phyloP scores from a whole-genome alignment of 1,284 basidiomycete genomes.

The Pascua sp. region DNA sequence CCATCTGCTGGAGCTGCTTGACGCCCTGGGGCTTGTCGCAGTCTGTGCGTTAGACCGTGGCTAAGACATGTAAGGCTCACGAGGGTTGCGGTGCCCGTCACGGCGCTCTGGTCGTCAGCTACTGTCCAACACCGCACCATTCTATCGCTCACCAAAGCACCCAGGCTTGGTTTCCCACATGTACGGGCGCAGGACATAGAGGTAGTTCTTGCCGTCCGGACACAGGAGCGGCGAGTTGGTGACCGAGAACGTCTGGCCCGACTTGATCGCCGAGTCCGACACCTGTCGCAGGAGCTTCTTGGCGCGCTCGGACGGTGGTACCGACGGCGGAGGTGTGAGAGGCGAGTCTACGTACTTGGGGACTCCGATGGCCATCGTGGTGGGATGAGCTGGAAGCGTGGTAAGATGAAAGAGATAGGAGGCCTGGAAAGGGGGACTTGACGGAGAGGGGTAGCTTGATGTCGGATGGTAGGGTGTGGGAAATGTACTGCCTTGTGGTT shows the following conservation, averaged over 20 bases:
- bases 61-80: slow-evolving; percentile 13
- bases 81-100: slow-evolving; percentile 37
- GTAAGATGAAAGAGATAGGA: too few species aligned
- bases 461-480: too few species aligned
- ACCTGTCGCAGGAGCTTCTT: slow-evolving; percentile 13
- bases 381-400: too few species aligned
- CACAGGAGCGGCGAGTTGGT: slow-evolving; percentile 25
- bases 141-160: slow-evolving; percentile 24
- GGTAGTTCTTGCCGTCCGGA: slow-evolving; percentile 27
- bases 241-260: slow-evolving; percentile 22
- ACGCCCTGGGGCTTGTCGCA: slow-evolving; percentile 31
- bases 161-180: slow-evolving; percentile 27
- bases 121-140: not conserved
- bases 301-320: not conserved
- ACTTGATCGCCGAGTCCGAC: slow-evolving; percentile 7
- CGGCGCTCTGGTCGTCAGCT: slow-evolving; percentile 22
- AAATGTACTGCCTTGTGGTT: too few species aligned
- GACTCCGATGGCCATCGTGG: not conserved
- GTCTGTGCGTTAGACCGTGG: slow-evolving; percentile 7
- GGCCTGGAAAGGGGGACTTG: too few species aligned
- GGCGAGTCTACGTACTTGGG: slow-evolving; percentile 24
- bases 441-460: too few species aligned
- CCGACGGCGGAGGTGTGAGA: slow-evolving; percentile 9
- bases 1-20: slow-evolving; percentile 26
- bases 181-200: slow-evolving; percentile 36